Evolutionary conservation across 2,329 filamentous ascomycete species (phyloP).

Genomic region (Xylaria sp.): DNA sequence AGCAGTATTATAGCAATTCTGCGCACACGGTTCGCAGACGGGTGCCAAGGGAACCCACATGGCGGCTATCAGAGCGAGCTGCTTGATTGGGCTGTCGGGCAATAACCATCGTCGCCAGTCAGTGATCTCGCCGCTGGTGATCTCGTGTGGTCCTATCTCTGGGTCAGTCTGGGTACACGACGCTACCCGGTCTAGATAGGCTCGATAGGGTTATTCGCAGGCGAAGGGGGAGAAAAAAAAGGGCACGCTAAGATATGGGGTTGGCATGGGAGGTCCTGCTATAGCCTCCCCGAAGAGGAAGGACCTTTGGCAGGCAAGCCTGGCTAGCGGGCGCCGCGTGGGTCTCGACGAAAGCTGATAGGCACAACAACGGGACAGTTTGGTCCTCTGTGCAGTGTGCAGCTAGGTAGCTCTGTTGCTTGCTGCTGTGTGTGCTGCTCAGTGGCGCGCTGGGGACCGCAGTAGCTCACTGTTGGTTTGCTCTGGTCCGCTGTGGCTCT

Average conservation of each 20-base stretch:
- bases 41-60: conserved; percentile 15
- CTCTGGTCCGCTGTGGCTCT: too few species aligned
- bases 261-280: conserved; percentile 32
- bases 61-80: conserved; percentile 14
- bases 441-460: too few species aligned
- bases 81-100: conserved; percentile 21
- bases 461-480: too few species aligned
- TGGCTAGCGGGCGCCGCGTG: conserved; percentile 20
- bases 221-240: conserved; percentile 10
- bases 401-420: too few species aligned
- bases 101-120: conserved; percentile 9
- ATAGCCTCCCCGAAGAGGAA: conserved; percentile 41
- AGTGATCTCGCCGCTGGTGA: conserved; percentile 22
- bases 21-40: too few species aligned
- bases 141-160: conserved; percentile 31
- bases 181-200: conserved; percentile 30
- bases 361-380: conserved; percentile 3
- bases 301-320: conserved; percentile 33
- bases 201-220: too few species aligned
- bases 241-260: conserved; percentile 33
- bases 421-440: neutral
- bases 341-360: conserved; percentile 19
- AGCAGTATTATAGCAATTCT: conserved; percentile 20
- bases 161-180: neutral
- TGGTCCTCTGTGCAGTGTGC: neutral